A percentile compares a stretch with the other conserved stretches of the same genome.
These are phyloP conservation scores for Penicillium sp. DNA, from an alignment of 2,329 filamentous ascomycete species.

Conservation along the genomic window DNA sequence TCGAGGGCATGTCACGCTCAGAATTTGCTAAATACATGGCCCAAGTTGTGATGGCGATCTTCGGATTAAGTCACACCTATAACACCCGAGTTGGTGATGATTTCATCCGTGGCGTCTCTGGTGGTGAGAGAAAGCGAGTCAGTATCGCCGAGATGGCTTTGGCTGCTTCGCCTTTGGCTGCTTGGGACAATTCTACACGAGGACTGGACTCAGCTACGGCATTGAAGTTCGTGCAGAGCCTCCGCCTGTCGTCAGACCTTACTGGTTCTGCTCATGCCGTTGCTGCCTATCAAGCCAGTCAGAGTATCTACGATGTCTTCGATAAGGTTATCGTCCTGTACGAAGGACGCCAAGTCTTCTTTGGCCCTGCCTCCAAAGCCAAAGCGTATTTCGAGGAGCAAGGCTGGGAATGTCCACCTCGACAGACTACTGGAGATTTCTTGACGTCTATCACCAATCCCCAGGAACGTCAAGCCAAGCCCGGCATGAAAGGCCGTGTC, in stretches of 20 bases:
- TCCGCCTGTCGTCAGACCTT: slow-evolving; percentile 55
- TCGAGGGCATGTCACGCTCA: slow-evolving; percentile 38
- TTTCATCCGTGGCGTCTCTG: slow-evolving; percentile 64
- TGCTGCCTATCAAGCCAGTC: slow-evolving; percentile 58
- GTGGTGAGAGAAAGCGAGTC: slow-evolving; percentile 65
- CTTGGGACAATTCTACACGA: slow-evolving; percentile 53
- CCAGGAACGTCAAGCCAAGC: slow-evolving; percentile 58
- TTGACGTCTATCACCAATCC: slow-evolving; percentile 71
- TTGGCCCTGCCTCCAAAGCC: slow-evolving; percentile 65
- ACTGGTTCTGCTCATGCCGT: slow-evolving; percentile 54
- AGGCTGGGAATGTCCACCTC: slow-evolving; percentile 67
- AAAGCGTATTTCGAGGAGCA: slow-evolving; percentile 69
- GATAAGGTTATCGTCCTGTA: slow-evolving; percentile 74
- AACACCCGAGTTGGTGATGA: slow-evolving; percentile 57
- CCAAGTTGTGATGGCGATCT: slow-evolving; percentile 52
- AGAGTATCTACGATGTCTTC: slow-evolving; percentile 59
- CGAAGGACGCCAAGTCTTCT: slow-evolving; percentile 76
- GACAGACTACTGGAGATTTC: slow-evolving; percentile 72
- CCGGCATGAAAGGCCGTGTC: slow-evolving; percentile 65
- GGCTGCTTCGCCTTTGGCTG: slow-evolving; percentile 50
- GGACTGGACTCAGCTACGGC: slow-evolving; percentile 59
- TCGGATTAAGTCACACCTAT: slow-evolving; percentile 55
- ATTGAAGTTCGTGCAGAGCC: slow-evolving; percentile 57
- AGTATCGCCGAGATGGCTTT: slow-evolving; percentile 62
- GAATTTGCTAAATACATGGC: slow-evolving; percentile 49